Base-by-base conservation (phyloP, 441 rosid species). In the Erysimum pusillum region DNA sequence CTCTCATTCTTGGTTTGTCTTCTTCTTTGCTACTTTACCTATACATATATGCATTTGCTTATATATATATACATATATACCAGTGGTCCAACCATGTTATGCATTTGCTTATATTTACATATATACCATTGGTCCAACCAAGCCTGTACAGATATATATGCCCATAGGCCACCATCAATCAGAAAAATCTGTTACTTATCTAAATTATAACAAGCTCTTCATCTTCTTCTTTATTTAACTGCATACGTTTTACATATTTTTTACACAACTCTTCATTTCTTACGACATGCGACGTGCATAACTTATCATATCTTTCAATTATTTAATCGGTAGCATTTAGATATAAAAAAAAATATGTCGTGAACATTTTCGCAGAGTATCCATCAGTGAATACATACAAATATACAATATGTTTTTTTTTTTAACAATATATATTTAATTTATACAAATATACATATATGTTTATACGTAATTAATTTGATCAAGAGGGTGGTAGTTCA, bases 1-100 rank as follows among this genome's bases (percentile, higher is more conserved):
- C 88, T 63, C 85, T 87, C 67, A 86, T 76, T 75, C 74, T 87
- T 72, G 91, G 91, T 87, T 76, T 39, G 82, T 31, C 67, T 77
- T 45, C 31, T 31, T 36, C 63, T 59, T 44, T 4, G 41, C 34
- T 45, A 28, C 42, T 54, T 48, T 15, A 20, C 28, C 2, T 53
- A 65, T 52, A n/a, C 14, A 66, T 18, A 64, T 53, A 54, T 41
- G 49, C 38, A 64, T 28, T n/a, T 62, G 22, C 13, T 15, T n/a
- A n/a, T n/a, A n/a, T 4, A 32, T 14, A 31, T 49, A 49, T 17
- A 54, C 6, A 38, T 7, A 62, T 62, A 36, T 8, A 52, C 11
- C 28, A 2, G 28, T 25, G 28, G 28, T 25, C 28, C 28, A 25
- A 25, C 28, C 28, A 25, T 25, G 28, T 52, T n/a, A n/a, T n/a